phyloP scores from a whole-genome alignment of 78 protist genomes.

The Guillardia theta region DNA sequence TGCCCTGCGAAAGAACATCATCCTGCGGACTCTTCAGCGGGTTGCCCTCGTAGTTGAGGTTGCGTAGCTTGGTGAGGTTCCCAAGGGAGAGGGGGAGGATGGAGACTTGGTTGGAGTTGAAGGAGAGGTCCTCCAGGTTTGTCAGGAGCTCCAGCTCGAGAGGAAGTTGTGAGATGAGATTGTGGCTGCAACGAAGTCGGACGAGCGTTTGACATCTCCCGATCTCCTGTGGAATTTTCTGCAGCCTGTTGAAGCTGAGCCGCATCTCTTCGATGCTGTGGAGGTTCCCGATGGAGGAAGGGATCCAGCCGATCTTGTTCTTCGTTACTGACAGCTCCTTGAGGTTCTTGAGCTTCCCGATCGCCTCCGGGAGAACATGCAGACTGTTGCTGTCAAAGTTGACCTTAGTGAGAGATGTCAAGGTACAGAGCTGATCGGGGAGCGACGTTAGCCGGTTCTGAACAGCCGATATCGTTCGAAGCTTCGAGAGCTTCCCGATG shows the following conservation, averaged over 20 bases:
- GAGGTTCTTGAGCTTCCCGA: background rate
- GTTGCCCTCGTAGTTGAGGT: conserved; percentile 32
- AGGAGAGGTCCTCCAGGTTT: conserved; percentile 20
- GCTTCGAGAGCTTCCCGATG: background rate
- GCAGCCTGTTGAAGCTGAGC: conserved; percentile 23
- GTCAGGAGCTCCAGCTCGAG: background rate
- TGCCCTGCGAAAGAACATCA: background rate
- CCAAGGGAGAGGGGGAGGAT: background rate
- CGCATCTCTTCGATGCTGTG: background rate
- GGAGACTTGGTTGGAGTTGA: background rate
- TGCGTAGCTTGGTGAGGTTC: background rate
- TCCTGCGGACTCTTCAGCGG: conserved; percentile 28
- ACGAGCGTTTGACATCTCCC: background rate
- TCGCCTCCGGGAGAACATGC: background rate
- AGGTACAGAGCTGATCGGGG: background rate
- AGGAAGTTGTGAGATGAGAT: background rate
- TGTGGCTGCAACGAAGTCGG: conserved; percentile 17
- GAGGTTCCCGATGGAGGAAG: background rate
- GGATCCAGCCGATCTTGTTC: conserved; percentile 31
- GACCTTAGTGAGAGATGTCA: background rate
- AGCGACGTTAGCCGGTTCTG: background rate
- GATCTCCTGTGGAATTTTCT: background rate
- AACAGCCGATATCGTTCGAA: conserved; percentile 5
- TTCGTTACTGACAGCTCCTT: conserved; percentile 23
- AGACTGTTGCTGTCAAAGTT: conserved; percentile 18